Percentiles rank a stretch among this genome's conserved stretches.
phyloP scores from a whole-genome alignment of 1,139 yeast genomes.

The Protomyces inouyei region DNA sequence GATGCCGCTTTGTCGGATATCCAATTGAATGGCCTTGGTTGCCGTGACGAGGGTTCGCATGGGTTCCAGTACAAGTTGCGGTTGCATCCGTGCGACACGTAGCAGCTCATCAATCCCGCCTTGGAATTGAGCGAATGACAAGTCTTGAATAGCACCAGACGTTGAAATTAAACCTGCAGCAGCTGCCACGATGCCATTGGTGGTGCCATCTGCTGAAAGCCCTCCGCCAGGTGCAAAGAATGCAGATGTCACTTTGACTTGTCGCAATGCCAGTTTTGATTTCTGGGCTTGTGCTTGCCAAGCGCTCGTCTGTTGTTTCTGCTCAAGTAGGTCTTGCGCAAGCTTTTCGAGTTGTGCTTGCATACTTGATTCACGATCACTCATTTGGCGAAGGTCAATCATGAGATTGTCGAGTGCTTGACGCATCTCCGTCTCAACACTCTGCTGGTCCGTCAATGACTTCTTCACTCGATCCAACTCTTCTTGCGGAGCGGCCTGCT shows the following conservation, averaged over 20 bases:
- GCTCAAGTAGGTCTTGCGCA: constrained; percentile 36
- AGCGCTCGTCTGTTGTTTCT: constrained; percentile 40
- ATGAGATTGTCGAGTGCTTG: constrained; percentile 43
- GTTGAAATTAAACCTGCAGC: neutral
- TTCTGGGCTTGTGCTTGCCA: constrained; percentile 40
- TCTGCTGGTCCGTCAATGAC: constrained; percentile 41
- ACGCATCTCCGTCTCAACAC: constrained; percentile 43
- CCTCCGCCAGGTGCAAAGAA: constrained; percentile 17
- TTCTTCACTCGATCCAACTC: constrained; percentile 27
- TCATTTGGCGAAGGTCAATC: constrained; percentile 42
- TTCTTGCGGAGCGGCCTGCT: constrained; percentile 9
- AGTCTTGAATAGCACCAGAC: neutral
- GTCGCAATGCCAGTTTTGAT: constrained; percentile 21
- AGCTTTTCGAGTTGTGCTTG: constrained; percentile 35
- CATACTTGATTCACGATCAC: constrained; percentile 36
- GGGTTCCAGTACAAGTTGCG: neutral
- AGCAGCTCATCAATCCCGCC: constrained; percentile 31
- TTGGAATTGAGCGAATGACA: constrained; percentile 26
- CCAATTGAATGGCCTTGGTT: constrained; percentile 1
- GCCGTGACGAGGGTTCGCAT: constrained; percentile 11
- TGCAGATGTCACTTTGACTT: constrained; percentile 14
- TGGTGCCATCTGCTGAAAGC: constrained; percentile 1
- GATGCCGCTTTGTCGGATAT: neutral
- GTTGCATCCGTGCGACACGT: constrained; percentile 20
- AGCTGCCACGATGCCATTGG: neutral